These are phyloP conservation scores for Triticum turgidum DNA, from an alignment of 176 grass and related monocot genomes.

Conservation along the genomic window DNA sequence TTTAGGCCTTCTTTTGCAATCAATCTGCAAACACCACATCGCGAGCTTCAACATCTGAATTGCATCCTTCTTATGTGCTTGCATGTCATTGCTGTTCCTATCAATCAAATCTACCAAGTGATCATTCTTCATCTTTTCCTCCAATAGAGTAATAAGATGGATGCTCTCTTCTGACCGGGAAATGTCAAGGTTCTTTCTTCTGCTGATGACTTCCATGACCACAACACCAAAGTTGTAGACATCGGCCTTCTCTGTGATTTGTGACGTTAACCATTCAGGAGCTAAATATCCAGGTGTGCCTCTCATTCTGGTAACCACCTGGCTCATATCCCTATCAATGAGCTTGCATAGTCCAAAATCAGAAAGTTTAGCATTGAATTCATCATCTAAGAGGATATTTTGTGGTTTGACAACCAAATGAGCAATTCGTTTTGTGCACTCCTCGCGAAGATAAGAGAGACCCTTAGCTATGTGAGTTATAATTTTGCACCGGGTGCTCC, in stretches of 20 bases:
- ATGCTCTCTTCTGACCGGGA: slow-evolving; percentile 32
- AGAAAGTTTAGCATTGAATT: slow-evolving; percentile 34
- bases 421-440: too few relatives aligned
- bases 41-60: too few relatives aligned
- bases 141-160: slow-evolving; percentile 8
- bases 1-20: too few relatives aligned
- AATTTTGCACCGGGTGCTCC: slow-evolving; percentile 23
- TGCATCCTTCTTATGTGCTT: too few relatives aligned
- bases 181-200: slow-evolving; percentile 36
- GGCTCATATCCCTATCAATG: slow-evolving; percentile 25
- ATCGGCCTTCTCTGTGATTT: slow-evolving; percentile 32
- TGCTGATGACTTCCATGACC: slow-evolving; percentile 29
- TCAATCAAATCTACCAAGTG: not conserved
- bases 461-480: slow-evolving; percentile 41
- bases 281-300: slow-evolving; percentile 37
- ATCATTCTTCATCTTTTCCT: not conserved
- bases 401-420: too few relatives aligned
- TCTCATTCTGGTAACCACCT: slow-evolving; percentile 17
- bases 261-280: slow-evolving; percentile 41
- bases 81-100: too few relatives aligned
- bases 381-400: slow-evolving; percentile 16
- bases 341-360: slow-evolving; percentile 46
- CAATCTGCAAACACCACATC: too few relatives aligned
- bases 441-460: slow-evolving; percentile 54
- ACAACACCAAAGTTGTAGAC: not conserved